These are phyloP conservation scores for Paramyrothecium roridum DNA, from an alignment of 2,329 filamentous ascomycete genomes.

Conservation along the genomic window DNA sequence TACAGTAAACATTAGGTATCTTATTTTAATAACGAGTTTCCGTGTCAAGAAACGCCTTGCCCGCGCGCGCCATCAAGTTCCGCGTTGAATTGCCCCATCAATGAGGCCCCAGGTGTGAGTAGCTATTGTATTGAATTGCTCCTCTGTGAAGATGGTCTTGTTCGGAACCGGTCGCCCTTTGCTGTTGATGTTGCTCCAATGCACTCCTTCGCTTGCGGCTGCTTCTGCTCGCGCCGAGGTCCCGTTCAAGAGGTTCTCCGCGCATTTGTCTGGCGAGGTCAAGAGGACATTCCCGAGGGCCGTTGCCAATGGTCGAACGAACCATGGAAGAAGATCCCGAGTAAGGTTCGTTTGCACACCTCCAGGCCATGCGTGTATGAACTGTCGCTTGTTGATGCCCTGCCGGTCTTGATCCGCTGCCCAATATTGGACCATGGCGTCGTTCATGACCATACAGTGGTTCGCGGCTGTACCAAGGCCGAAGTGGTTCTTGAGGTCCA, in stretches of 20 bases:
- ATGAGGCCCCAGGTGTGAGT: conserved; percentile 27
- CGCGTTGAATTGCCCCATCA: conserved; percentile 13
- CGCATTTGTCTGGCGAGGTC: conserved; percentile 22
- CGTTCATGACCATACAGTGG: conserved; percentile 36
- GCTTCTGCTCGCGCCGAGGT: conserved; percentile 5
- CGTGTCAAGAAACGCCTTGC: too few relatives aligned
- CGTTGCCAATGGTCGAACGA: conserved; percentile 12
- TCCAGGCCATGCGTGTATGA: conserved; percentile 38
- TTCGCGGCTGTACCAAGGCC: conserved; percentile 25
- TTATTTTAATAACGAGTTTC: too few relatives aligned
- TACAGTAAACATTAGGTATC: too few relatives aligned
- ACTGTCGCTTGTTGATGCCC: conserved; percentile 19
- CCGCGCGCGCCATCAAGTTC: too few relatives aligned
- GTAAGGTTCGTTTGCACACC: conserved; percentile 29
- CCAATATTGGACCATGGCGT: conserved; percentile 31
- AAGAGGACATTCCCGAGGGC: conserved; percentile 14
- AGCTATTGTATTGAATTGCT: conserved; percentile 20
- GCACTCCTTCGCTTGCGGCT: conserved; percentile 13
- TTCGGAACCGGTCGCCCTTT: conserved; percentile 21
- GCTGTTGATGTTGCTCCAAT: conserved; percentile 23
- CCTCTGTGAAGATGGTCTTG: conserved; percentile 22
- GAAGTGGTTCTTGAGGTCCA: conserved; percentile 33
- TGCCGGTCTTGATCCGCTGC: conserved; percentile 23
- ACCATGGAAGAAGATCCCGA: conserved; percentile 26
- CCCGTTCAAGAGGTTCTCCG: conserved; percentile 20